Evolutionary conservation across 352 stramenopile genomes (phyloP).

Genomic region (Phytophthora quininea): DNA sequence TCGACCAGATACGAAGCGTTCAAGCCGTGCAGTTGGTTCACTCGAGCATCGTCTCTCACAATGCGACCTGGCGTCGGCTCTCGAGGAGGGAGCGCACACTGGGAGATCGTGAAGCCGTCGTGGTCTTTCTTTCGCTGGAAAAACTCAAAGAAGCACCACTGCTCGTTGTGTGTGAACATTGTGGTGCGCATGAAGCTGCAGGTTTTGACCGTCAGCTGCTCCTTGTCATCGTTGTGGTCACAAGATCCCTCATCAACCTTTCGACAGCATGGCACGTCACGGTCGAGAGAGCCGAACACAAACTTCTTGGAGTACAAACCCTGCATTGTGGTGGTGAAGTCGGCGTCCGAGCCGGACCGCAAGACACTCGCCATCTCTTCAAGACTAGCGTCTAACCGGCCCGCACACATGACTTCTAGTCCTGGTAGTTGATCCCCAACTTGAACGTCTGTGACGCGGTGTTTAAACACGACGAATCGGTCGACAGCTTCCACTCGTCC

Average conservation of each 20-base stretch:
- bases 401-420: slow-evolving; percentile 40
- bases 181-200: slow-evolving; percentile 37
- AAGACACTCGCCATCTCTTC: slow-evolving; percentile 37
- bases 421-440: slow-evolving; percentile 16
- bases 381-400: slow-evolving; percentile 31
- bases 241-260: not conserved
- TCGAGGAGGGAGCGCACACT: slow-evolving; percentile 24
- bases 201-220: slow-evolving; percentile 45
- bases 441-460: not conserved
- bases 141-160: slow-evolving; percentile 45
- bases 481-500: slow-evolving; percentile 26
- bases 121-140: slow-evolving; percentile 32
- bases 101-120: slow-evolving; percentile 43
- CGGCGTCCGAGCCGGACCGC: slow-evolving; percentile 15
- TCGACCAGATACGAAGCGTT: slow-evolving; percentile 42
- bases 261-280: slow-evolving; percentile 23
- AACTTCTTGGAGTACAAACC: slow-evolving; percentile 43
- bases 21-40: slow-evolving; percentile 46
- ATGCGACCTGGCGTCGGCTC: slow-evolving; percentile 28
- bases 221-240: slow-evolving; percentile 8
- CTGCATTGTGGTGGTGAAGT: slow-evolving; percentile 33
- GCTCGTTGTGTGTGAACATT: slow-evolving; percentile 39
- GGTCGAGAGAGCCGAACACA: slow-evolving; percentile 42
- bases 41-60: slow-evolving; percentile 24
- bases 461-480: slow-evolving; percentile 36